Base-by-base conservation (phyloP, 1,139 yeast species). In the Pneumocystis oryctolagi region DNA sequence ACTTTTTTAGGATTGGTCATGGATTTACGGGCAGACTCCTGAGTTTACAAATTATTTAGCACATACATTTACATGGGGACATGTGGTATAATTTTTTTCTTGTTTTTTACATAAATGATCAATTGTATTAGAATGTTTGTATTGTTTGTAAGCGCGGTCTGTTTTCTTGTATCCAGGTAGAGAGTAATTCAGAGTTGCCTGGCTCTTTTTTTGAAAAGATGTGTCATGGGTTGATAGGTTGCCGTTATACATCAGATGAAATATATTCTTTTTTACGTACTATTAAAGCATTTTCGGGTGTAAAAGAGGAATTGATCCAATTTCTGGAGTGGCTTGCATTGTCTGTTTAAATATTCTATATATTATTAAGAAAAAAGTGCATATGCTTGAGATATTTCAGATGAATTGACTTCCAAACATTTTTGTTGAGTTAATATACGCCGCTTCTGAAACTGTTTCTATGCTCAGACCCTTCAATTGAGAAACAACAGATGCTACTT, bases 401-500 rank as follows among this genome's bases (percentile, higher is more conserved):
- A 60, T 25, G 31, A 31, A 25, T 14, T 47, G 31, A 12, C 25
- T 47, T 47, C 55, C 31, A 69, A 87, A 89, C 62, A 90, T 72
- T 40, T 73, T 72, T 67, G 82, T 77, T 5, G 89, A 78, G 69
- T 86, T 90, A 28, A 76, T 70, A 79, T 85, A 90, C 28, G 88
- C 84, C 6, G 75, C 71, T 58, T 84, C 84, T 25, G 84, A 77
- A 30, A 92, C 79, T 3, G 76, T 74, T 61, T 80, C 78, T 9
- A 84, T 75, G 3, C 82, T 77, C 6, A 78, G 68, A 0, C 77
- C 79, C 53, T 79, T 78, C 61, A 90, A 73, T 31, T 79, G 79
- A 12, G 94, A 82, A 67, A 92, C 78, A 9, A 88, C 85, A 67
- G 84, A 82, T 0, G 95, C 97, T 1, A 90, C 92, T 61, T 83